Conservation (phyloP, 2,329 filamentous ascomycete species). For the Coniella lustricola region DNA sequence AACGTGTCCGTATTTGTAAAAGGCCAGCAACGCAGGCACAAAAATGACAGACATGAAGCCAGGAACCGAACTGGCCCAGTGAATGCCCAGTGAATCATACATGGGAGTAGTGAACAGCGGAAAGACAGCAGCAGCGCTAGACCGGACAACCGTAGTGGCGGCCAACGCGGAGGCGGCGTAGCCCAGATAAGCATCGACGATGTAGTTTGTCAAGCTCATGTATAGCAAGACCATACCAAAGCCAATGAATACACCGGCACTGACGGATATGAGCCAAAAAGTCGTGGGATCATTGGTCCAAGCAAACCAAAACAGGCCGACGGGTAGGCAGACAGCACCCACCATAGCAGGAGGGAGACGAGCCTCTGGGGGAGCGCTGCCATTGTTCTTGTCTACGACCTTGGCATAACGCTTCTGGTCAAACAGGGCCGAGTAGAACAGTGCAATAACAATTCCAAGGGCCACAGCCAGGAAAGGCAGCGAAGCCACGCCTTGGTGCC, state of each 20-base stretch:
- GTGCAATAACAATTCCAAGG: conserved; percentile 45
- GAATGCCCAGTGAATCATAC: conserved; percentile 62
- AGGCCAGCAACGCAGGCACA: conserved; percentile 74
- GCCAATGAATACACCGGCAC: conserved; percentile 52
- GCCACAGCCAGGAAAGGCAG: conserved; percentile 50
- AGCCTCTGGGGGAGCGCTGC: conserved; percentile 50
- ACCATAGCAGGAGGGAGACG: conserved; percentile 48
- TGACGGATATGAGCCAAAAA: conserved; percentile 14
- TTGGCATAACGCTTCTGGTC: conserved; percentile 36
- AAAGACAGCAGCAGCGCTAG: conserved; percentile 66
- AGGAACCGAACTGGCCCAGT: conserved; percentile 73
- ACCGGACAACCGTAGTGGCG: conserved; percentile 69
- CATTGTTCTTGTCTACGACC: conserved; percentile 40
- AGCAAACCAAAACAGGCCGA: conserved; percentile 51
- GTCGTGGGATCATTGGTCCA: conserved; percentile 42
- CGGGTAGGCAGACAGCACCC: conserved; percentile 46
- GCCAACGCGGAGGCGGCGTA: conserved; percentile 77
- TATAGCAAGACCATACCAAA: conserved; percentile 69
- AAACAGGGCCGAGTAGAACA: conserved; percentile 35
- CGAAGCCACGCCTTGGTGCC: conserved; percentile 42
- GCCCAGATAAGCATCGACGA: conserved; percentile 72
- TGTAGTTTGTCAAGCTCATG: conserved; percentile 75
- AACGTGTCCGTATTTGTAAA: conserved; percentile 56
- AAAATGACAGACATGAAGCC: conserved; percentile 65
- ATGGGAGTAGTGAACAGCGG: conserved; percentile 69